phyloP scores from a whole-genome alignment of 345 rosid species.

The Eucalyptus urophylla region DNA sequence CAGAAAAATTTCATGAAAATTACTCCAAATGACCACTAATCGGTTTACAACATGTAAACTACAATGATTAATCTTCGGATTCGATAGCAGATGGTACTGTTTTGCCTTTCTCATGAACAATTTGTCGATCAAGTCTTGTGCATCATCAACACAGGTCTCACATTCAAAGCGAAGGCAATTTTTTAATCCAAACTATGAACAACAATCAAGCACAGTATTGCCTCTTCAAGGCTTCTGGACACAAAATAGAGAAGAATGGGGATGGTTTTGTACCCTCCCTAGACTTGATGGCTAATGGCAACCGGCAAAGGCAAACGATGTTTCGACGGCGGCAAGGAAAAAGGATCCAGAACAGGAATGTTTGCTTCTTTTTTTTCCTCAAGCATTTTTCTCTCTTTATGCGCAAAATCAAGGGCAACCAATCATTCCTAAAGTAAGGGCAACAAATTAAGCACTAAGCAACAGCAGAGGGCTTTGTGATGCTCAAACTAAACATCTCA shows the following conservation, averaged over 20 bases:
- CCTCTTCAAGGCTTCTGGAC: neutral
- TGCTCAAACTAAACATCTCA: neutral
- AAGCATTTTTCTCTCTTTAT: neutral
- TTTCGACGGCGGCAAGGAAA: accelerated
- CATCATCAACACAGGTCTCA: neutral
- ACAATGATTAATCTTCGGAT: neutral
- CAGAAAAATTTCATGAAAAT: too few species aligned
- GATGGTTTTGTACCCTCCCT: neutral
- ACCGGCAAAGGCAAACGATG: accelerated
- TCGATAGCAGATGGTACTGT: accelerated
- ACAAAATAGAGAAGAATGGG: too few species aligned
- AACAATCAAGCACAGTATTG: neutral
- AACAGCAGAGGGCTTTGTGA: accelerated
- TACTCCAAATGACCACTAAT: neutral
- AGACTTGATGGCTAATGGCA: neutral
- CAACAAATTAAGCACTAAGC: too few species aligned
- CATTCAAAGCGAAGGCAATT: neutral
- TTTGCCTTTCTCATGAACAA: neutral
- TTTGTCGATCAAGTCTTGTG: neutral
- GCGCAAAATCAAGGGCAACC: neutral
- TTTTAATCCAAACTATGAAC: neutral
- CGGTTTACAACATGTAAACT: neutral
- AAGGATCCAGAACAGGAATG: neutral
- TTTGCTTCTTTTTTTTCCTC: accelerated
- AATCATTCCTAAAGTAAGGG: too few species aligned